Evolutionary conservation across 129 eudicot genomes (phyloP).

Genomic region (Erigeron canadensis): DNA sequence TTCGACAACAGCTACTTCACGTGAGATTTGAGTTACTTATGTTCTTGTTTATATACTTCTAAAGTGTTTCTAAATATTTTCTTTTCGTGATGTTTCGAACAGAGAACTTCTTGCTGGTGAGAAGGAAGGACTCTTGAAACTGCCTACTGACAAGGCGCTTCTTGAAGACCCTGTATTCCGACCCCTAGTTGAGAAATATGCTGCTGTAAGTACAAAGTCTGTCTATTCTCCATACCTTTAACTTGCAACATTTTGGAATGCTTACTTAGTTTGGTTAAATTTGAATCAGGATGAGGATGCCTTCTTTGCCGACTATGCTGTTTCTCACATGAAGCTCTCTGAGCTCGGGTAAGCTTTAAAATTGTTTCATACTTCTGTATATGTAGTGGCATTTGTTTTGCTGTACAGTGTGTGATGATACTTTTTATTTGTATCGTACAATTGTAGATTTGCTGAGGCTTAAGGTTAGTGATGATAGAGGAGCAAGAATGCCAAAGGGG

Average conservation of each 20-base stretch:
- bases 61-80: background rate
- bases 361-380: no score
- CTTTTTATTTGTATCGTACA: background rate
- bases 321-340: conserved; percentile 75
- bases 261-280: background rate
- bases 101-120: conserved; percentile 87
- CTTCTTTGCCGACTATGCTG: conserved; percentile 76
- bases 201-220: conserved; percentile 46
- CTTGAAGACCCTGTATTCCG: conserved; percentile 71
- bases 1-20: conserved; percentile 85
- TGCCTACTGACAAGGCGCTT: conserved; percentile 80
- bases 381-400: background rate
- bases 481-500: background rate
- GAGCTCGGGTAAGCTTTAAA: conserved; percentile 60
- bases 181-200: conserved; percentile 71
- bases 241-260: background rate
- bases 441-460: background rate
- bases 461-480: background rate
- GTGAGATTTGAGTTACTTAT: conserved; percentile 31
- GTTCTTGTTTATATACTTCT: background rate
- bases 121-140: conserved; percentile 75
- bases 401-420: background rate
- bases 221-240: background rate
- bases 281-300: conserved; percentile 73
- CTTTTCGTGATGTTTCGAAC: background rate